Base-by-base conservation (phyloP, 2,329 filamentous ascomycete genomes). In the Venturia effusa region DNA sequence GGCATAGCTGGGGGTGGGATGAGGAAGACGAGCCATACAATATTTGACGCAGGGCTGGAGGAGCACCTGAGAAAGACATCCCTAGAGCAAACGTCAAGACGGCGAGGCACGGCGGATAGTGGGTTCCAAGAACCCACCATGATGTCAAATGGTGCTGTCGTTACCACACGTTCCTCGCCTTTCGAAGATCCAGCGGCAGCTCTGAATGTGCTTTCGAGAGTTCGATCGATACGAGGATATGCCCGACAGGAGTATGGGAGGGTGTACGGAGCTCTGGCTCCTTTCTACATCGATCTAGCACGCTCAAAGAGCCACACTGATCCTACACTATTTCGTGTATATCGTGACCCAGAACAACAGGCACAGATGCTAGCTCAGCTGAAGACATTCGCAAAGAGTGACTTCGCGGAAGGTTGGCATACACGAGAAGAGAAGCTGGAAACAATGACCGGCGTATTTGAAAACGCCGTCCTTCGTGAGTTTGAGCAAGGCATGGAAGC, bases 401-500 rank as follows among this genome's bases (percentile, higher is more conserved):
- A 99, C 74, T 89, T 84, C 78, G 82, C 90, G 0, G 79, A 88
- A 64, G 92, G 91, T 1, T 92, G 88, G 80, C 75, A 78, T 59
- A 81, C 85, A 68, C 81, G 93, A 54, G 84, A 89, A 69, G 85
- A 88, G 66, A 89, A 88, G 71, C 78, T 99, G 24, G 79, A 84
- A 43, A 83, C 81, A 30, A 92, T 95, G 83, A 84, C 88, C 68
- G 83, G 83, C 43, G 87, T 94, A 65, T 99, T 99, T 70, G 93
- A 97, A 76, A 92, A 88, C 64, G 92, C 92, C 3, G 92, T 95
- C 3, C 77, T 97, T 61, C 84, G 89, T 60, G 94, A 99, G 73
- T 99, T 99, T 69, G 89, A 95, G 74, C 89, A 94, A 68, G 94
- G 91, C 4, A 96, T 95, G 68, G 90, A 94, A 73, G 87, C 86